phyloP scores from a whole-genome alignment of 805 yeast species.

The Kuraishia borneana region DNA sequence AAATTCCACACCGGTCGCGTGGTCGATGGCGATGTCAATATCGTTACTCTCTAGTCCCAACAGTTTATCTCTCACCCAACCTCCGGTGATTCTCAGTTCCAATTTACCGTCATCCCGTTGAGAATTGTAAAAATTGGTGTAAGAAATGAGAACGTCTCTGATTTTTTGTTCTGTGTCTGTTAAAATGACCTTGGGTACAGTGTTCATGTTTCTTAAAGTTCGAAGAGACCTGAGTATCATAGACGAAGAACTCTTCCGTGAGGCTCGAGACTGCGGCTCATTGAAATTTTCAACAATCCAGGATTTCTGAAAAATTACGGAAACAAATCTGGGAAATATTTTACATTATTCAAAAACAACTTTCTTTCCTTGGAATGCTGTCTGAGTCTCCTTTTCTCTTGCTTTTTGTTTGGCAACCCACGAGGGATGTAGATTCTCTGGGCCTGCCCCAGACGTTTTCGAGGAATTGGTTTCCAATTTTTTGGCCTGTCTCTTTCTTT shows the following conservation, averaged over 20 bases:
- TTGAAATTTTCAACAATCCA: too few relatives aligned
- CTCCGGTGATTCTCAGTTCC: conserved; percentile 81
- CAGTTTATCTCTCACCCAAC: conserved; percentile 96
- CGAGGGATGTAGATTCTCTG: conserved; percentile 64
- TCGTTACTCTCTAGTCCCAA: conserved; percentile 76
- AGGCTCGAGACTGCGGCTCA: too few relatives aligned
- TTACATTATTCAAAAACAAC: conserved; percentile 59
- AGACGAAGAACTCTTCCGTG: too few relatives aligned
- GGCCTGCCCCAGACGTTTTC: conserved; percentile 6
- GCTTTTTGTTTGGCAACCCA: conserved; percentile 86
- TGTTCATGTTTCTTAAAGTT: neutral
- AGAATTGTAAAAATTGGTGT: conserved; percentile 24
- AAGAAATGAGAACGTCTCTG: conserved; percentile 26
- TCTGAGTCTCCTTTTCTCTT: conserved; percentile 53
- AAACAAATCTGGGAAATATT: too few relatives aligned
- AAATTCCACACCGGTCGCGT: conserved; percentile 76
- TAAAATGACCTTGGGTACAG: conserved; percentile 14
- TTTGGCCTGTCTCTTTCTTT: conserved; percentile 50
- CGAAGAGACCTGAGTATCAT: too few relatives aligned
- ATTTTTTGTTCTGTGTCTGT: conserved; percentile 31
- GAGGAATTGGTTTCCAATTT: too few relatives aligned
- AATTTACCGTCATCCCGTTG: conserved; percentile 17
- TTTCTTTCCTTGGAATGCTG: conserved; percentile 77
- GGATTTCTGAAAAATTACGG: too few relatives aligned
- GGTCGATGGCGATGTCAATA: conserved; percentile 84